phyloP scores from a whole-genome alignment of 192 early-diverging fungal genomes.

The Chytriomyces sp. region DNA sequence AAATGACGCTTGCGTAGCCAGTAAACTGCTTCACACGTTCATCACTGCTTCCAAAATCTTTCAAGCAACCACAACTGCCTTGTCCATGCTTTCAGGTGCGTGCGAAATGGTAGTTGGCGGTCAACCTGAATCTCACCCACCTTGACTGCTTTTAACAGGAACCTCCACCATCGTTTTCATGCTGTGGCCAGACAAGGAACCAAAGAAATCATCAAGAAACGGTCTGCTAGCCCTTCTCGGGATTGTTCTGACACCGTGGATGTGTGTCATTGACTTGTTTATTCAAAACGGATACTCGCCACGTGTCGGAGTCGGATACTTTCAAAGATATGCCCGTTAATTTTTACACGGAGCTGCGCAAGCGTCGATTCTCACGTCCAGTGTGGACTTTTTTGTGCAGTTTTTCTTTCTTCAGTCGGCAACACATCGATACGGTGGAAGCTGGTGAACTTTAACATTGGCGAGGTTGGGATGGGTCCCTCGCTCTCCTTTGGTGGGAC shows the following conservation, averaged over 20 bases:
- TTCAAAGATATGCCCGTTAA: neutral
- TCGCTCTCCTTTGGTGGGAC: neutral
- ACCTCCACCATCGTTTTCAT: slow-evolving; percentile 5
- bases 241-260: slow-evolving; percentile 5
- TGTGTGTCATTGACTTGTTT: slow-evolving; percentile 7
- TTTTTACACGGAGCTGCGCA: neutral
- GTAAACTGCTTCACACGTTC: neutral
- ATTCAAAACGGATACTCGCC: neutral
- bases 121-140: neutral
- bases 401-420: neutral
- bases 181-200: slow-evolving; percentile 12
- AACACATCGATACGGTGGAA: neutral
- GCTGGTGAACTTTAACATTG: neutral
- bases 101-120: neutral
- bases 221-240: slow-evolving; percentile 5
- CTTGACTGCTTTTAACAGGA: neutral
- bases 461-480: slow-evolving; percentile 2
- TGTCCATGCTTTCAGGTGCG: neutral
- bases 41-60: neutral
- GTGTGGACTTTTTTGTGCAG: neutral
- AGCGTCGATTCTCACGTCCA: neutral
- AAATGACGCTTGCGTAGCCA: neutral
- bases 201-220: slow-evolving; percentile 8
- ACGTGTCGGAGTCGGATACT: slow-evolving; percentile 4
- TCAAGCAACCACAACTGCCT: neutral